Conservation (phyloP, 2,329 filamentous ascomycete species). For the Trichoderma harzianum region DNA sequence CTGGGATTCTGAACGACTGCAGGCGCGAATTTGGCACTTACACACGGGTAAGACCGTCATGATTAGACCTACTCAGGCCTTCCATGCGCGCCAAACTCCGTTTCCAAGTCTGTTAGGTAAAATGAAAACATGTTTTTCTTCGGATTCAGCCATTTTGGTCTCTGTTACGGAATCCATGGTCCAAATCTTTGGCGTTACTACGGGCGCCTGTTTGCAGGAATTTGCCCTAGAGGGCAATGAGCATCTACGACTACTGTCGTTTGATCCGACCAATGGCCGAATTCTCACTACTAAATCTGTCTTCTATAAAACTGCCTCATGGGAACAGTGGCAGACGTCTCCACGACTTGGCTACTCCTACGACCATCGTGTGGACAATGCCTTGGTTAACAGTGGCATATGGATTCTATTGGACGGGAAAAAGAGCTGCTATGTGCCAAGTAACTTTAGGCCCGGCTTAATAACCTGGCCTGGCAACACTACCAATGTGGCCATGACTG, state of each 20-base stretch:
- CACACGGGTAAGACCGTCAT: fast-evolving
- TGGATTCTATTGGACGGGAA: not conserved
- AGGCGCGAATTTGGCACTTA: not conserved
- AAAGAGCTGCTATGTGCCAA: not conserved
- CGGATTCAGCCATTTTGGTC: not conserved
- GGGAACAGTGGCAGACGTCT: not conserved
- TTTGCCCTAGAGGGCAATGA: fast-evolving
- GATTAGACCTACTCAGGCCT: not conserved
- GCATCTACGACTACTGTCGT: not conserved
- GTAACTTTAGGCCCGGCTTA: not conserved
- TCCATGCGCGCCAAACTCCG: too few relatives aligned
- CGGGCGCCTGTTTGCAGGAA: not conserved
- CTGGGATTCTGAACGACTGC: not conserved
- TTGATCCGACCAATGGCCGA: not conserved
- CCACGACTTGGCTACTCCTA: not conserved
- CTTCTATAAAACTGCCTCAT: not conserved
- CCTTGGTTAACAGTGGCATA: fast-evolving
- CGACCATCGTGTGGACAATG: fast-evolving
- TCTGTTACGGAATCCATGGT: fast-evolving
- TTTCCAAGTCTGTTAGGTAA: not conserved
- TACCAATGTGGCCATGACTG: not conserved
- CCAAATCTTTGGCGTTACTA: not conserved
- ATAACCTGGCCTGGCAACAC: too few relatives aligned
- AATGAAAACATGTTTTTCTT: not conserved
- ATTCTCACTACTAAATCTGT: not conserved